Percentiles rank a stretch among this genome's conserved stretches.
Conservation (phyloP, 768 basidiomycete genomes). For the Auricularia auricula-judae region DNA sequence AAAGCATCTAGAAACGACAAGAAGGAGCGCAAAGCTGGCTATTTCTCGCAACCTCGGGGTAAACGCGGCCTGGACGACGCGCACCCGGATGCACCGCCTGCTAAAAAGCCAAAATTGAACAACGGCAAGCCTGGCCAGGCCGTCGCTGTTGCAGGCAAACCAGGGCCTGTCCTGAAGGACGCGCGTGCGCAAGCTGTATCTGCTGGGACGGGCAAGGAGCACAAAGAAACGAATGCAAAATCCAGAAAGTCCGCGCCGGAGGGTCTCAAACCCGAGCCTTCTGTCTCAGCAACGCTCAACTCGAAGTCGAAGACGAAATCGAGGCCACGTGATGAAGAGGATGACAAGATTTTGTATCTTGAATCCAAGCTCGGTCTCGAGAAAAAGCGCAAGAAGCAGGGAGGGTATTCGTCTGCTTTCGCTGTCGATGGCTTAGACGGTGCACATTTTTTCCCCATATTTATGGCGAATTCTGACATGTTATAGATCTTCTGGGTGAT, state of each 20-base stretch:
- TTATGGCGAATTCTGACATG: conserved; percentile 37
- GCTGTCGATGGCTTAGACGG: conserved; percentile 82
- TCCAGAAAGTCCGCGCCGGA: not conserved
- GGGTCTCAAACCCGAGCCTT: not conserved
- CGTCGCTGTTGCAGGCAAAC: not conserved
- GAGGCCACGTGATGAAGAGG: conserved; percentile 48
- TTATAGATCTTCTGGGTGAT: conserved; percentile 27
- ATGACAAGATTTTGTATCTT: conserved; percentile 74
- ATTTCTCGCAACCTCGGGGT: conserved; percentile 29
- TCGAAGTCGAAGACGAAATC: conserved; percentile 2
- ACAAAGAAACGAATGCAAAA: not conserved
- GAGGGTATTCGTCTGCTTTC: conserved; percentile 22
- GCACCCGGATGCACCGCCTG: conserved; percentile 7
- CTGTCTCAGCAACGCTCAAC: conserved; percentile 6
- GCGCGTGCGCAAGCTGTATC: not conserved
- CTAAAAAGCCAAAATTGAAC: conserved; percentile 36
- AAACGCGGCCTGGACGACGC: not conserved
- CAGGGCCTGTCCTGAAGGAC: not conserved
- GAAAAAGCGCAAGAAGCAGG: conserved; percentile 31
- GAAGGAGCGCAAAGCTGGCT: conserved; percentile 54
- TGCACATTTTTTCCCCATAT: conserved; percentile 19
- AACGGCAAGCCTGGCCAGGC: conserved; percentile 5
- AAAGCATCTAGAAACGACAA: conserved; percentile 48
- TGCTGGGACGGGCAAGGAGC: not conserved
- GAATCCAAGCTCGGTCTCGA: conserved; percentile 64